Evolutionary conservation across 345 rosid genomes (phyloP).

Genomic region (Lepidium africanum): DNA sequence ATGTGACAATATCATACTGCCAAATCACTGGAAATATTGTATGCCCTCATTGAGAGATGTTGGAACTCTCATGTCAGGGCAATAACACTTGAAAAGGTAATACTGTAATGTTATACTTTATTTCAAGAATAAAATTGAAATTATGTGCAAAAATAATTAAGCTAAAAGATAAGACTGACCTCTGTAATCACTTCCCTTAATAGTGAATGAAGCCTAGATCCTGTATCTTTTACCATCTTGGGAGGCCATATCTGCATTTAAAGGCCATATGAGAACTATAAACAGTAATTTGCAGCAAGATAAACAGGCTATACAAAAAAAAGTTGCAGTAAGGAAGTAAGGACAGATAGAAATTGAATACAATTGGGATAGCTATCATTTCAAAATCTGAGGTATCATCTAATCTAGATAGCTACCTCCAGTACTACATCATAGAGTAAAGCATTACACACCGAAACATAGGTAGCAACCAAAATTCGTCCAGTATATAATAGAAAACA

Average conservation of each 20-base stretch:
- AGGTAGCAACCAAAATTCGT: conserved; percentile 5
- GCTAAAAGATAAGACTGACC: conserved; percentile 37
- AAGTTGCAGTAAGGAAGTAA: not conserved
- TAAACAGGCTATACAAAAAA: not conserved
- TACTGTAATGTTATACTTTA: not conserved
- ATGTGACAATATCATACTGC: not conserved
- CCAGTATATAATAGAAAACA: not conserved
- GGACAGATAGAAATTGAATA: not conserved
- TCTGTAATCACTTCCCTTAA: conserved; percentile 81
- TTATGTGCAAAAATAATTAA: not conserved
- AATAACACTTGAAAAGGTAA: not conserved
- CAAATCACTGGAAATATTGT: not conserved
- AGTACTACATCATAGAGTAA: not conserved
- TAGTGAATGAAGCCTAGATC: conserved; percentile 74
- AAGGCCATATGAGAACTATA: conserved; percentile 11
- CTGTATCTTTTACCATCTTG: conserved; percentile 86
- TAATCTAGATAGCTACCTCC: not conserved
- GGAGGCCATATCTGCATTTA: conserved; percentile 95
- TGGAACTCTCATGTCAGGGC: not conserved
- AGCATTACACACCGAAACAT: not conserved
- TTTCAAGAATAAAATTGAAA: conserved; percentile 2
- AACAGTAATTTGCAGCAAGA: conserved; percentile 3
- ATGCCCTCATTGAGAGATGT: not conserved
- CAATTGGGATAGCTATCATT: not conserved
- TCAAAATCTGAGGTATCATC: not conserved